Evolutionary conservation across 2,329 filamentous ascomycete genomes (phyloP).

Genomic region (Exophiala sp.): DNA sequence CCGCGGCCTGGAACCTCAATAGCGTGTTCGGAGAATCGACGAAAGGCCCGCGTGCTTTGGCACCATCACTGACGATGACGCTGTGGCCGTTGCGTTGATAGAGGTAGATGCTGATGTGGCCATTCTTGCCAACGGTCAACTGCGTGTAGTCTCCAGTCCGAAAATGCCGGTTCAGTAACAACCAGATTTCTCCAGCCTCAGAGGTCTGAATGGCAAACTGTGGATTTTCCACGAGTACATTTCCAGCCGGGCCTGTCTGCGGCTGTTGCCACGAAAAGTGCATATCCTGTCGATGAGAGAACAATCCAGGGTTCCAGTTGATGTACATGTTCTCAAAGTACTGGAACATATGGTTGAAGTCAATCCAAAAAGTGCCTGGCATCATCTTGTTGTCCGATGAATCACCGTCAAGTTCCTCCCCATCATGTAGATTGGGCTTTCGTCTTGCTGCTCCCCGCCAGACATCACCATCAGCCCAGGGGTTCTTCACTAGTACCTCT

Average conservation of each 20-base stretch:
- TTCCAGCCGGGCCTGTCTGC: constrained; percentile 25
- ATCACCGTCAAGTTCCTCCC: constrained; percentile 3
- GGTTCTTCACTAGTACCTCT: constrained; percentile 85
- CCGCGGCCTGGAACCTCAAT: constrained; percentile 64
- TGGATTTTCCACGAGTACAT: constrained; percentile 56
- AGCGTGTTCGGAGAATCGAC: constrained; percentile 93
- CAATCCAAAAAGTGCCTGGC: constrained; percentile 91
- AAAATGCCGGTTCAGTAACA: constrained; percentile 84
- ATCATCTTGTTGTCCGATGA: constrained; percentile 20
- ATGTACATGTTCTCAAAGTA: constrained; percentile 95
- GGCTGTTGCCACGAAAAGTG: constrained; percentile 81
- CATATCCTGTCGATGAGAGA: constrained; percentile 76
- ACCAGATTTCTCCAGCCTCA: constrained; percentile 66
- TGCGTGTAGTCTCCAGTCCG: constrained; percentile 61
- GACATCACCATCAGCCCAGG: constrained; percentile 73
- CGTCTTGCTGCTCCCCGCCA: constrained; percentile 31
- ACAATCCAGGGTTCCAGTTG: constrained; percentile 92
- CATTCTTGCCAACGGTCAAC: constrained; percentile 53
- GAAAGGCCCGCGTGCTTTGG: constrained; percentile 73
- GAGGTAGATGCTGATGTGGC: constrained; percentile 83
- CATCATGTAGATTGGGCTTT: constrained; percentile 21
- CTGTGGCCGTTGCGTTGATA: constrained; percentile 69
- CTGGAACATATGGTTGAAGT: constrained; percentile 79
- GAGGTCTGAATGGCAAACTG: constrained; percentile 56
- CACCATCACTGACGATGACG: constrained; percentile 70